Evolutionary conservation across 768 basidiomycete species (phyloP).

Genomic region (Fomitopsis pulvina): DNA sequence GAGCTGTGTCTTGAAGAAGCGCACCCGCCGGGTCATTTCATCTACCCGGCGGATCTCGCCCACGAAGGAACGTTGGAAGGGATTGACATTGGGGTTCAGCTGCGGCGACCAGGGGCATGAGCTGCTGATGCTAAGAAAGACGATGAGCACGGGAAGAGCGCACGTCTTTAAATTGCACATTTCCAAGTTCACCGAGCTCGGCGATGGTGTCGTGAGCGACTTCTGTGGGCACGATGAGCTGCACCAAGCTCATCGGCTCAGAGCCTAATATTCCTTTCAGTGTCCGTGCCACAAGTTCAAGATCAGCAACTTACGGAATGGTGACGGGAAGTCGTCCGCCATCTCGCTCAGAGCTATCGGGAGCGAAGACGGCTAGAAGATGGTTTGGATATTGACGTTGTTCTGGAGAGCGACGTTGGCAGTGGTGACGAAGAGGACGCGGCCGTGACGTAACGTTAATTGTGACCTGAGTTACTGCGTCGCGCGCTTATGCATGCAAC

Average conservation of each 20-base stretch:
- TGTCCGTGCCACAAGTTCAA: constrained; percentile 4
- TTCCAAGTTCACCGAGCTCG: constrained; percentile 90
- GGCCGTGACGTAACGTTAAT: background rate
- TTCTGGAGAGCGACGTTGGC: background rate
- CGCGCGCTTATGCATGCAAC: background rate
- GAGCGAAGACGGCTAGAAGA: constrained; percentile 1
- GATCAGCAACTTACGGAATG: constrained; percentile 59
- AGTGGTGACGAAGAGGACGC: background rate
- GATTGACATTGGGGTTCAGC: constrained; percentile 88
- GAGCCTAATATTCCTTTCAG: constrained; percentile 52
- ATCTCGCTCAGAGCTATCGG: constrained; percentile 29
- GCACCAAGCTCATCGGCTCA: constrained; percentile 96
- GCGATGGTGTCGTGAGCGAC: constrained; percentile 96
- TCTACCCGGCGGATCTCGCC: constrained; percentile 93
- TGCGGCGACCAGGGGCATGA: constrained; percentile 1
- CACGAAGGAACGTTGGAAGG: constrained; percentile 97
- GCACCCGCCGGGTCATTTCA: constrained; percentile 91
- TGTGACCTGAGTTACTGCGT: background rate
- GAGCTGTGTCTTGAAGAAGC: constrained; percentile 85
- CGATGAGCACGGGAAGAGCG: constrained; percentile 21
- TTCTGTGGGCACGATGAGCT: constrained; percentile 95
- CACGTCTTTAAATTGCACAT: constrained; percentile 97
- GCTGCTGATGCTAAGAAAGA: background rate
- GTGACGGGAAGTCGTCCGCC: constrained; percentile 76
- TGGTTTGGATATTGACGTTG: constrained; percentile 8